Base-by-base conservation (phyloP, 164 flowering plant genomes). In the Magnolia sinica region DNA sequence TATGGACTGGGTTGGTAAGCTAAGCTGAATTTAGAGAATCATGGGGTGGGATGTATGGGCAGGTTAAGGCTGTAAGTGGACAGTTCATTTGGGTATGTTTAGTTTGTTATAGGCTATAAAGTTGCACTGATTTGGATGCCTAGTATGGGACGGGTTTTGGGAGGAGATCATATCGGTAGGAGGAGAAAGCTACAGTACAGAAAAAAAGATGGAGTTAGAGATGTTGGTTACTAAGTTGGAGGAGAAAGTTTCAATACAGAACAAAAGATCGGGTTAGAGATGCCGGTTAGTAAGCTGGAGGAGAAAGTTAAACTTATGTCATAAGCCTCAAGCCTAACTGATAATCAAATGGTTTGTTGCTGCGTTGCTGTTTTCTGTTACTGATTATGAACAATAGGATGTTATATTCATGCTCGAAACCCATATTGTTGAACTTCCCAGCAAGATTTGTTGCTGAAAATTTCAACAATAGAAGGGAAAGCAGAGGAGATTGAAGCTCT, bases 401-500 rank as follows among this genome's bases (percentile, higher is more conserved):
- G 61, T 58, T 66, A 71, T 70, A 59, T 66, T 74, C 23, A 63
- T 68, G 16, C 76, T 73, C 50, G 78, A 72, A 81, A 68, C 70
- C 51, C 77, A n/a, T 73, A 71, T 78, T 20, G 8, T 81, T 80
- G 66, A 63, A 72, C 67, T 70, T 80, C 84, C 83, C 96, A 96
- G 99, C 85, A 87, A 88, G 91, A 92, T 50, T 82, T 92, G 70
- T 66, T 85, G 83, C 75, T 79, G 73, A 92, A 87, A 81, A 19
- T 88, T 55, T 84, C 89, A 76, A 88, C 87, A 45, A 71, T 90
- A 64, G 85, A 82, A 79, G 83, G 76, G 58, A 92, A 86, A 79
- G 81, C 68, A 72, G 91, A 88, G 71, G 88, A 89, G 80, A 81
- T 84, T 31, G 86, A 87, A 64, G 72, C 72, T 75, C 78, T 93